Percentiles rank a stretch among this genome's conserved stretches.
Conservation (phyloP, 441 rosid species). For the Metrosideros polymorpha region DNA sequence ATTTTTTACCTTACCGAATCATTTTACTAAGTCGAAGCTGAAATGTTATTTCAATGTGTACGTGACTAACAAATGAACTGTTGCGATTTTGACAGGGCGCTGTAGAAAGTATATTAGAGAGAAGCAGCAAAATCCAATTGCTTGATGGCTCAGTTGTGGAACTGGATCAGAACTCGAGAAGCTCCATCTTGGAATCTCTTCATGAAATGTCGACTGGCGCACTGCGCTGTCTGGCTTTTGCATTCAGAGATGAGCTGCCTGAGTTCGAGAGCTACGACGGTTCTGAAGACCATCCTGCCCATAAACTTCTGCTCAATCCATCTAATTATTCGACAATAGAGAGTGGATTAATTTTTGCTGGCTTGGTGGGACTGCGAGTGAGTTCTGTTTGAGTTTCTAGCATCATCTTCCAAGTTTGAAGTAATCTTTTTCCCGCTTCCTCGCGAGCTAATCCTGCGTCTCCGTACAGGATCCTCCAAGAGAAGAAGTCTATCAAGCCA, state of each 20-base stretch:
- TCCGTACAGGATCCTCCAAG: slow-evolving; percentile 86
- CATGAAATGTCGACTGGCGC: slow-evolving; percentile 25
- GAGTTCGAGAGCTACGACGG: slow-evolving; percentile 35
- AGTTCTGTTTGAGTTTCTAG: slow-evolving; percentile 6
- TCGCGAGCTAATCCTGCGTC: background rate
- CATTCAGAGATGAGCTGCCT: slow-evolving; percentile 30
- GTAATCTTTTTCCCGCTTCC: background rate
- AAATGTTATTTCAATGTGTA: background rate
- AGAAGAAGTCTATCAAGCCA: slow-evolving; percentile 85
- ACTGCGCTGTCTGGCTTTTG: slow-evolving; percentile 39
- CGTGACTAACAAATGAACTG: background rate
- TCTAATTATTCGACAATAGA: slow-evolving; percentile 71
- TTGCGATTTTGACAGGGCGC: slow-evolving; percentile 29
- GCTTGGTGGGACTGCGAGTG: slow-evolving; percentile 85
- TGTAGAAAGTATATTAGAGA: slow-evolving; percentile 37
- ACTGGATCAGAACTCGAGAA: slow-evolving; percentile 23
- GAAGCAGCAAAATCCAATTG: slow-evolving; percentile 36
- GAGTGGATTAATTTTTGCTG: slow-evolving; percentile 65
- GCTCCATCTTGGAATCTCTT: slow-evolving; percentile 15
- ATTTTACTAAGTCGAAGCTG: background rate
- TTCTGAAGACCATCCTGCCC: slow-evolving; percentile 64
- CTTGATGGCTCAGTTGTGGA: slow-evolving; percentile 32
- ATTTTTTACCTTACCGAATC: background rate
- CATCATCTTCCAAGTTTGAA: background rate
- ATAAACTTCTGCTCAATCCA: slow-evolving; percentile 69